Evolutionary conservation across 495 filamentous ascomycete species (phyloP), one percentile per base, ranked within the genome.

Genomic region (Xylaria venustula): DNA sequence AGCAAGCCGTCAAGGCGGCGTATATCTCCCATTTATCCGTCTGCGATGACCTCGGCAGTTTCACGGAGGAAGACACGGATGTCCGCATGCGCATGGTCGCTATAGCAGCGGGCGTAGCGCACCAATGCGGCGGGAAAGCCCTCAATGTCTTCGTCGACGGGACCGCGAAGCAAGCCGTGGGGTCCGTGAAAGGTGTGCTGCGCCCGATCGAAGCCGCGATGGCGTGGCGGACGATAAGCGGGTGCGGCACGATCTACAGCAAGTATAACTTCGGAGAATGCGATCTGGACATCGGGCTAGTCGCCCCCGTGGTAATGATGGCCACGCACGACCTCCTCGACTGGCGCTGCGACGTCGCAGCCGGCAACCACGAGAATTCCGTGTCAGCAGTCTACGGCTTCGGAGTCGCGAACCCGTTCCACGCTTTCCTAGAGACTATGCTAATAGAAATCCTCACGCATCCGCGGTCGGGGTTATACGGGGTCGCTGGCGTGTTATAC

Each of bases 11-110:
- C 6, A 20, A 41, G 17, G 56, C 56, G 15, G 56, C 42, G 6
- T 58, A 41, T 23, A 50, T 58, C 23, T 49, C 56, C 17, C 45
- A 58, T 50, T n/a, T 50, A 11, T 49, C 56, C 11, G 56, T 58
- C 32, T 58, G 56, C 17, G 56, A 58, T 5, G 56, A 58, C 20
- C 42, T 58, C 17, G 56, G 56, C 2, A 58, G 45, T 14, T 41
- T 58, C 34, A 58, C 56, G 9, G 34, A 22, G 4, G 46, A 49
- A 41, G 56, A 58, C 20, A 30, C 41, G 6, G 56, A 40, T 23
- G 56, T 58, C 36, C 45, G 56, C 14, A 58, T 50, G 46, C 56
- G 56, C 46, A 58, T 58, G 45, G 23, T 58, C 28, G 34, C 46
- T 22, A 50, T 58, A 19, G 36, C 56, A 1, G 6, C 46, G 7